Evolutionary conservation across 1,284 basidiomycete genomes (phyloP), one percentile per base, ranked within the genome.

Genomic region (Cutaneotrichosporon daszewskae): DNA sequence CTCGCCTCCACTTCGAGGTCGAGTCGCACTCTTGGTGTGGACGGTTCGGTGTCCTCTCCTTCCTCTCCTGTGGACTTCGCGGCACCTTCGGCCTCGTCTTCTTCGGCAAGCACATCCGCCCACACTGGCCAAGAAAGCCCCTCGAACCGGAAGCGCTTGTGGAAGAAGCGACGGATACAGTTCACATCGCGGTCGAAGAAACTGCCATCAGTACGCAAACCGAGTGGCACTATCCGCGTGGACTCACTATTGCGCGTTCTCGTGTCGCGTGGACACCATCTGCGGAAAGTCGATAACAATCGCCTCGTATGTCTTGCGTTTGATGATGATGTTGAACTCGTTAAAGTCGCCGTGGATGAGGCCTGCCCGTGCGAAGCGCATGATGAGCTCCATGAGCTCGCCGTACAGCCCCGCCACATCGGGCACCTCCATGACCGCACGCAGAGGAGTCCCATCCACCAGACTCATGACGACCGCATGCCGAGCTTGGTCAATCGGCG

Each of bases 261-360:
- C 81, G 62, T 99, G 94, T 37, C 91, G 86, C 27, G 88, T 94
- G 75, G 87, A 91, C 69, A 98, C 88, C 94, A 98, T 97, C 74
- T 99, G 94, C 3, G 94, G 94, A 66, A 99, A 99, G 74, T 99
- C 95, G 58, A 99, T 98, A 26, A 99, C 81, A 42, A 97, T 75
- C 5, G 94, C 87, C 58, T 90, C 83, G 31, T 77, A 78, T 18
- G 43, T 40, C 43, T 83, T 82, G 39, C 83, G 80, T 35, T 80
- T 79, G 53, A 99, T 89, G 49, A 99, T 81, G 59, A 99, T 90
- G 70, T 99, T 98, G 76, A 98, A 99, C 67, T 99, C 95, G 72
- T 99, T 99, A 73, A 88, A 99, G 71, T 99, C 94, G 38, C 95
- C 94, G 63, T 99, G 94, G 43, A 99, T 97, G 18, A 99, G 78